Evolutionary conservation across 2,329 filamentous ascomycete genomes (phyloP), one percentile per base, ranked within the genome.

Genomic region (Massarina eburnea): DNA sequence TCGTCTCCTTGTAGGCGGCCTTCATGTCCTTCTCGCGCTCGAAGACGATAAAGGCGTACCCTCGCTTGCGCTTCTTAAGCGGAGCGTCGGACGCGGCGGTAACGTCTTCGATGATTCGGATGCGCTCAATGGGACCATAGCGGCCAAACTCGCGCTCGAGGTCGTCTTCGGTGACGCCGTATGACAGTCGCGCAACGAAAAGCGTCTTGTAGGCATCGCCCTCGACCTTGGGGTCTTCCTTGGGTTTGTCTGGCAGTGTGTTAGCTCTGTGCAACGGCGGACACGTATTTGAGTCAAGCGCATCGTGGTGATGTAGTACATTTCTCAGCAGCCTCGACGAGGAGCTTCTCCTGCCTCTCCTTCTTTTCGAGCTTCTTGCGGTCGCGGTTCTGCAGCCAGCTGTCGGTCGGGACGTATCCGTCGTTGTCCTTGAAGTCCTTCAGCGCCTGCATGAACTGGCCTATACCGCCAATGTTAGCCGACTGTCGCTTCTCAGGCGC

Each of bases 21-120:
- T 95, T 95, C 91, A 97, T 96, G 70, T 97, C 94, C 73, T 92
- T 91, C 75, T 97, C 94, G 71, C 89, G 86, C 73, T 97, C 92
- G 68, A 92, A 99, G 43, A 97, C 89, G 59, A 99, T 87, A 68
- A 99, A 99, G 51, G 90, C 94, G 72, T 99, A 99, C 51, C 94
- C 94, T 63, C 86, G 81, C 66, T 95, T 89, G 74, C 91, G 90
- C 64, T 73, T 76, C 57, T 73, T 73, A 7, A 52, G 42, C 10
- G 67, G 58, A 38, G 88, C 45, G 80, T 82, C 71, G 80, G 86
- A 65, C 81, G 81, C 58, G 80, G 83, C 80, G 59, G 89, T 83
- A 4, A 84, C 85, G 68, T 95, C 87, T 62, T 83, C 83, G 58
- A 96, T 83, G 59, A 96, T 89, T 52, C 92, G 89, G 63, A 96